Evolutionary conservation across 2,329 filamentous ascomycete genomes (phyloP).

Genomic region (Claviceps capensis): DNA sequence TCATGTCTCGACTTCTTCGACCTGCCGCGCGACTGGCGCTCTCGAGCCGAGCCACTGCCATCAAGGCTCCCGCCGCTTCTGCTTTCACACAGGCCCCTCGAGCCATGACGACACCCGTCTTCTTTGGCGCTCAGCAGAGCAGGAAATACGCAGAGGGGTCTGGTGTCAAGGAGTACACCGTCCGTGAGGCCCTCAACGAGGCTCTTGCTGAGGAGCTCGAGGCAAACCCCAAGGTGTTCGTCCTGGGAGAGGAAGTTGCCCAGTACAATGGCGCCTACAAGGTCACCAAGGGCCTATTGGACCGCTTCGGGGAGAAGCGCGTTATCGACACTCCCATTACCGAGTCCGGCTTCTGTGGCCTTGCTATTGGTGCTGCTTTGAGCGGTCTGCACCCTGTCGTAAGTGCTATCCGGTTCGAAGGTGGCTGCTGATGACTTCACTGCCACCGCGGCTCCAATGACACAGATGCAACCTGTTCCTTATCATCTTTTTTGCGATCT

Average conservation of each 20-base stretch:
- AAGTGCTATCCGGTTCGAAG: constrained; percentile 28
- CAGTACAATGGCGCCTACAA: constrained; percentile 99
- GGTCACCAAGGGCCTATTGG: constrained; percentile 93
- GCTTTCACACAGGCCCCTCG: constrained; percentile 21
- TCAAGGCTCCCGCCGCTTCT: constrained; percentile 20
- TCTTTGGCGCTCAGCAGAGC: constrained; percentile 30
- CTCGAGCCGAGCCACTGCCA: constrained; percentile 24
- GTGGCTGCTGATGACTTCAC: neutral
- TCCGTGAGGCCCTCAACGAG: constrained; percentile 95
- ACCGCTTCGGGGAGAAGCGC: constrained; percentile 93
- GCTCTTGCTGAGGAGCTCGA: constrained; percentile 96
- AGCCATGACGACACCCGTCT: constrained; percentile 21
- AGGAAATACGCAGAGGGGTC: constrained; percentile 41
- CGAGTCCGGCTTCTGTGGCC: constrained; percentile 86
- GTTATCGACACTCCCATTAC: constrained; percentile 98
- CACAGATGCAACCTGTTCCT: neutral
- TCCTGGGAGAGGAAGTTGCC: constrained; percentile 94
- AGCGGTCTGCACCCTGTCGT: constrained; percentile 89
- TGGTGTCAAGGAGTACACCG: constrained; percentile 82
- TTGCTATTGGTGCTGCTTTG: constrained; percentile 87
- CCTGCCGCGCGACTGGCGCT: constrained; percentile 35
- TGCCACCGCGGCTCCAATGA: neutral
- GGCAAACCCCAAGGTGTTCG: constrained; percentile 84
- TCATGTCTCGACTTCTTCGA: constrained; percentile 39
- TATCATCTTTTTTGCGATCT: neutral